phyloP scores from a whole-genome alignment of 2,329 filamentous ascomycete genomes.

The Pyricularia pennisetigena region DNA sequence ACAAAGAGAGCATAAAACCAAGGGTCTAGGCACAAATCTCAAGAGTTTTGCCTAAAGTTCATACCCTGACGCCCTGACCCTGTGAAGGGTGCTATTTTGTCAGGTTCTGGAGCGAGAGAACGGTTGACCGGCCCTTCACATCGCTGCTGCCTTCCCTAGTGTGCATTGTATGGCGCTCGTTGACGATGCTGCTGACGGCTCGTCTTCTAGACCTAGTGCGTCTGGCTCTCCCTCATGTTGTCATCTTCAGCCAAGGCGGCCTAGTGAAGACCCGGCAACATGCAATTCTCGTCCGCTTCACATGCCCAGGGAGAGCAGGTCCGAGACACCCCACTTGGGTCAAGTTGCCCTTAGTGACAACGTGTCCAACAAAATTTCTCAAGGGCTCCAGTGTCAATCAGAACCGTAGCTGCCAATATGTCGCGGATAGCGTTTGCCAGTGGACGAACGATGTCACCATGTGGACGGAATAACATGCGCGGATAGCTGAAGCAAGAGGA shows the following conservation, averaged over 20 bases:
- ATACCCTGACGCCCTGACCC: no score
- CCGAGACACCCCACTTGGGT: background rate
- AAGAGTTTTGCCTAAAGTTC: no score
- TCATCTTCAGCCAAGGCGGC: background rate
- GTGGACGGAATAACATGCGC: background rate
- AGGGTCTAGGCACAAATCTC: background rate
- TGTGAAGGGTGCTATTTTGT: no score
- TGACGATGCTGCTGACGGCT: background rate
- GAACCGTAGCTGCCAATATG: background rate
- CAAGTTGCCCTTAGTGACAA: background rate
- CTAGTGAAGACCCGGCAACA: background rate
- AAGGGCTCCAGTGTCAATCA: background rate
- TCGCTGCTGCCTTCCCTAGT: background rate
- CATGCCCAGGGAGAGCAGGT: background rate
- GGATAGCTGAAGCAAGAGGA: background rate
- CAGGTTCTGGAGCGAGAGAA: background rate
- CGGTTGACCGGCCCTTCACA: background rate
- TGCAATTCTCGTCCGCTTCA: background rate
- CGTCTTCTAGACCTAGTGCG: background rate
- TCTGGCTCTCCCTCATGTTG: background rate
- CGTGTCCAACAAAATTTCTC: background rate
- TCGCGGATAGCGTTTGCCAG: background rate
- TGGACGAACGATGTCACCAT: background rate
- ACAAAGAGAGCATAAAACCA: background rate
- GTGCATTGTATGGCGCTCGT: background rate